Percentiles rank a stretch among this genome's conserved stretches.
Conservation (phyloP, 2,329 filamentous ascomycete species). For the Colletotrichum eleusines region DNA sequence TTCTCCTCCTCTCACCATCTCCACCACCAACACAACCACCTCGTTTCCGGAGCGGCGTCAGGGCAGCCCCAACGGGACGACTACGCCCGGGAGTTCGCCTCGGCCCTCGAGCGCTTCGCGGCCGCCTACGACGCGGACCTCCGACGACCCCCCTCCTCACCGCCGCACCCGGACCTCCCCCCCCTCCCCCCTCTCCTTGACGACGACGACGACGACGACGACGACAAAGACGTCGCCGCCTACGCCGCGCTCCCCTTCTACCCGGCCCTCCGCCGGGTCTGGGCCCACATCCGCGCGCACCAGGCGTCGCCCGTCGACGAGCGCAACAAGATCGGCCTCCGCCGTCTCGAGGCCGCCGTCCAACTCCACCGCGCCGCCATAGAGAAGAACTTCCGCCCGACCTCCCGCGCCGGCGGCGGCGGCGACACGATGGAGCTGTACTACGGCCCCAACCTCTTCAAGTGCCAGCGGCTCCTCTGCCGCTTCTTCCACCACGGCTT, state of each 20-base stretch:
- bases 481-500: constrained; percentile 59
- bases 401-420: not conserved
- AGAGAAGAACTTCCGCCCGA: constrained; percentile 43
- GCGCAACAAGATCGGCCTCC: constrained; percentile 50
- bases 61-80: not conserved
- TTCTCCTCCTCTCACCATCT: not conserved
- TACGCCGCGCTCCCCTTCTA: constrained; percentile 44
- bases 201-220: no score
- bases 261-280: constrained; percentile 37
- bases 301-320: constrained; percentile 39
- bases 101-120: constrained; percentile 32
- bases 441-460: constrained; percentile 56
- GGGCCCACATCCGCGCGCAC: constrained; percentile 44
- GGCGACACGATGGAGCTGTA: constrained; percentile 43
- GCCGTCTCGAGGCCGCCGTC: constrained; percentile 45
- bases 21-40: not conserved
- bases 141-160: constrained; percentile 3
- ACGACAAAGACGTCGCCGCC: constrained; percentile 30
- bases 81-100: not conserved
- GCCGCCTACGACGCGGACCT: constrained; percentile 19
- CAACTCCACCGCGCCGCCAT: constrained; percentile 48
- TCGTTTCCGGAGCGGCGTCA: not conserved
- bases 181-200: no score
- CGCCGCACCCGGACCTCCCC: constrained; percentile 6
- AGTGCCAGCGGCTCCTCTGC: constrained; percentile 57